Evolutionary conservation across 2,329 filamentous ascomycete genomes (phyloP).

Genomic region (Acrocalymma vagum): DNA sequence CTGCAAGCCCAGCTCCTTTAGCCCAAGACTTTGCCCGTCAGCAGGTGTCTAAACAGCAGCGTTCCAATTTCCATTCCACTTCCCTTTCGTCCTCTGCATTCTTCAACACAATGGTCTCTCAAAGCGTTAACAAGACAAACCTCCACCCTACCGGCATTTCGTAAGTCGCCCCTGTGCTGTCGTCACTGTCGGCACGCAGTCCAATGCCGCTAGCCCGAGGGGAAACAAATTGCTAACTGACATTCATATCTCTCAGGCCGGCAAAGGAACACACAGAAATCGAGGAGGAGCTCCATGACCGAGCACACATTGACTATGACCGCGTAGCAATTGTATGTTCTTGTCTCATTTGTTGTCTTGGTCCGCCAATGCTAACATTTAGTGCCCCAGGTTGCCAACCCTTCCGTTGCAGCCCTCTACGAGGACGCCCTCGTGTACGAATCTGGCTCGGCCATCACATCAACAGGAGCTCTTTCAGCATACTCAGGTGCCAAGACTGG

Average conservation of each 20-base stretch:
- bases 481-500: slow-evolving; percentile 99
- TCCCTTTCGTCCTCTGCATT: slow-evolving; percentile 54
- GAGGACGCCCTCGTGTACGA: slow-evolving; percentile 99
- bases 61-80: slow-evolving; percentile 67
- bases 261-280: slow-evolving; percentile 92
- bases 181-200: background rate
- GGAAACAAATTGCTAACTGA: slow-evolving; percentile 24
- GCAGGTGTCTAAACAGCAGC: slow-evolving; percentile 65
- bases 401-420: slow-evolving; percentile 93
- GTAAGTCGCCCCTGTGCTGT: slow-evolving; percentile 70
- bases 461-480: slow-evolving; percentile 90
- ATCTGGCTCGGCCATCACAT: slow-evolving; percentile 96
- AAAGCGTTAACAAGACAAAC: slow-evolving; percentile 85
- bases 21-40: slow-evolving; percentile 66
- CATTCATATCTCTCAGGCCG: slow-evolving; percentile 64
- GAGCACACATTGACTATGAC: slow-evolving; percentile 98
- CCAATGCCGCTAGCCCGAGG: slow-evolving; percentile 1
- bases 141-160: slow-evolving; percentile 90
- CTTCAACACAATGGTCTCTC: slow-evolving; percentile 51
- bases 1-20: slow-evolving; percentile 56
- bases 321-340: slow-evolving; percentile 90
- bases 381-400: slow-evolving; percentile 75
- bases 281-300: slow-evolving; percentile 96
- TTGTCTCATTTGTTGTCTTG: background rate
- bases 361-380: slow-evolving; percentile 21